Base-by-base conservation (phyloP, 352 stramenopile genomes). In the Pythium insidiosum region DNA sequence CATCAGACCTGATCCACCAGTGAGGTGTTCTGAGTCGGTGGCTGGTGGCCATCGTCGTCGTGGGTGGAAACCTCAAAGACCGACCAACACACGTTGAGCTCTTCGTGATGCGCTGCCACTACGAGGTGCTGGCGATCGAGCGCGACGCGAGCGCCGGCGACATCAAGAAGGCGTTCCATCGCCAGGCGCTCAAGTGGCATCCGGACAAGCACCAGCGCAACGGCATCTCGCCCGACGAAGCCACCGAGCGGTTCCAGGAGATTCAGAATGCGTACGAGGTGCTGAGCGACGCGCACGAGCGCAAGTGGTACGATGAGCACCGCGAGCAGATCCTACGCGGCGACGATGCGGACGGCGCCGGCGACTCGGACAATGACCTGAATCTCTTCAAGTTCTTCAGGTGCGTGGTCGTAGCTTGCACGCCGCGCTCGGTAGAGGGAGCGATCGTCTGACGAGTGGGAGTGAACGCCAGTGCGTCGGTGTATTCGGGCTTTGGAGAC, bases 271-370 rank as follows among this genome's bases (percentile, higher is more conserved):
- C 81, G 12, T 94, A 94, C 58, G 77, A 88, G 51, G 78, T 94
- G 53, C 71, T 94, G 24, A 90, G 74, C 38, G 77, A 94, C 56
- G 58, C 73, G 35, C 77, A 89, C 43, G 76, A 91, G 55, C 77
- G 77, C 59, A 86, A 90, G 63, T 94, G 81, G 81, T 94, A 94
- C 62, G 81, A 94, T 55, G 76, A 94, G 22, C 81, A 94, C 45
- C 73, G 81, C 35, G 81, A 94, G 31, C 78, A 91, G 55, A 86
- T 94, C 62, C 59, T 91, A 28, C 76, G 77, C n/a, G 69, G 74
- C 19, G 78, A 69, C 42, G 75, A 74, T 30, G 65, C 53, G 40
- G 48, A 57, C 2, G 61, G 54, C 13, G 66, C 65, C 3, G 63
- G 47, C 10, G 53, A 40, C 22, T 53, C 52, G 6, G 62, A 69